phyloP scores from a whole-genome alignment of 352 stramenopile genomes.

The Thraustochytrium striatum region DNA sequence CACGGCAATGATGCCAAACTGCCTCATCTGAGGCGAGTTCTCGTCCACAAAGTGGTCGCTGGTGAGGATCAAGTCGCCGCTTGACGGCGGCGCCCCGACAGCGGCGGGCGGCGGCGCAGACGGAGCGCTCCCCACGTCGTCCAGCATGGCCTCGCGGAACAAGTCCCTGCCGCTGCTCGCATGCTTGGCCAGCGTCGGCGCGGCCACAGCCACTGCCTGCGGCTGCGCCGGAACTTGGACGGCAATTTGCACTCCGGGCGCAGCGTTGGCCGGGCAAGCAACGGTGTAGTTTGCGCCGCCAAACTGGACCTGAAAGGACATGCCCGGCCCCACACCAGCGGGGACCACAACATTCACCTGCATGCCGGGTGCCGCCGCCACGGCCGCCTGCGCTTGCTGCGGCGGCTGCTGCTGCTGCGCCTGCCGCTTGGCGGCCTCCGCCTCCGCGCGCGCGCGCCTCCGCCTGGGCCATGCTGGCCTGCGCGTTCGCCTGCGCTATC shows the following conservation, averaged over 20 bases:
- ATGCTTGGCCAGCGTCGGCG: no score
- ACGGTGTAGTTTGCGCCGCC: slow-evolving; percentile 13
- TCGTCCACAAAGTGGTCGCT: slow-evolving; percentile 23
- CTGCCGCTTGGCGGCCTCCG: not conserved
- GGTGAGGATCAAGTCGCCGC: not conserved
- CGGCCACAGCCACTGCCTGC: not conserved
- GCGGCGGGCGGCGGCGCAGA: no score
- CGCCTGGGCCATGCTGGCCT: slow-evolving; percentile 7
- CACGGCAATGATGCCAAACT: slow-evolving; percentile 28
- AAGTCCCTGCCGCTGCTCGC: no score
- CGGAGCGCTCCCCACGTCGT: no score
- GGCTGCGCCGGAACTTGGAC: slow-evolving; percentile 11
- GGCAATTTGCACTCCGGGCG: not conserved
- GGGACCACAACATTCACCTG: not conserved
- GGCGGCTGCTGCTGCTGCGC: not conserved
- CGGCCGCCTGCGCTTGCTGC: not conserved
- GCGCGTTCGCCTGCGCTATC: not conserved
- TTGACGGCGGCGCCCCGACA: not conserved
- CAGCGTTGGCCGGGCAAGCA: not conserved
- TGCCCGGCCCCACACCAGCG: not conserved
- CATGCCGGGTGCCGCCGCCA: not conserved
- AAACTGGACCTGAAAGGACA: not conserved
- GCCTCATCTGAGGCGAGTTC: slow-evolving; percentile 9
- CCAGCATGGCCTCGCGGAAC: no score
- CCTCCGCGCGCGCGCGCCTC: no score